A percentile compares a stretch with the other conserved stretches of the same genome.
Evolutionary conservation across 1,139 yeast genomes (phyloP).

Genomic region (Pichia sorboxylosa): DNA sequence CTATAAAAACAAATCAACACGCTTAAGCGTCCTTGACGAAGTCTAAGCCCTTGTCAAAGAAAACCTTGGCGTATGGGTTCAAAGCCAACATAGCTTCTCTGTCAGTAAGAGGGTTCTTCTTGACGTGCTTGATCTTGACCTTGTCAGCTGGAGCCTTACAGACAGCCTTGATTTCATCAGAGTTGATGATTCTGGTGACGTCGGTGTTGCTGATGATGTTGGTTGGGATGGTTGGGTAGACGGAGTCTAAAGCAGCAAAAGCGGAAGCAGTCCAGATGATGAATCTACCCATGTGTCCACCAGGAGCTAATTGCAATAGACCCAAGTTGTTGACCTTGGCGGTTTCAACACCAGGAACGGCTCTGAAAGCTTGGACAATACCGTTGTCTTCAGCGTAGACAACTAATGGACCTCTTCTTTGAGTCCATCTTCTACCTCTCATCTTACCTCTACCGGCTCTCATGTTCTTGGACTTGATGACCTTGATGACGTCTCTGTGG

Average conservation of each 20-base stretch:
- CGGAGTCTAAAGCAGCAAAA: slow-evolving; percentile 89
- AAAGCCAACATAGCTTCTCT: slow-evolving; percentile 95
- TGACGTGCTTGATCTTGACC: slow-evolving; percentile 90
- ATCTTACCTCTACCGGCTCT: slow-evolving; percentile 99
- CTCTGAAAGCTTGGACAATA: slow-evolving; percentile 96
- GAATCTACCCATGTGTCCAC: slow-evolving; percentile 99
- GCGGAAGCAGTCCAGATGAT: slow-evolving; percentile 99
- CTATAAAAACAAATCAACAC: too few relatives aligned
- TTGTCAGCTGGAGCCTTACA: slow-evolving; percentile 88
- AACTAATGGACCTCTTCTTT: slow-evolving; percentile 99
- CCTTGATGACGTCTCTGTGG: slow-evolving; percentile 96
- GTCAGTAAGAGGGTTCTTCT: slow-evolving; percentile 99
- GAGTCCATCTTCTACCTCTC: slow-evolving; percentile 99
- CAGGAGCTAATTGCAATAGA: slow-evolving; percentile 99
- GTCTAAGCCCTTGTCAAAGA: slow-evolving; percentile 83
- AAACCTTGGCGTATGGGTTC: slow-evolving; percentile 99
- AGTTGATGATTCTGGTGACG: slow-evolving; percentile 94
- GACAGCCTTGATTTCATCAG: slow-evolving; percentile 96
- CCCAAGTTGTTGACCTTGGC: slow-evolving; percentile 86
- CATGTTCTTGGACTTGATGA: slow-evolving; percentile 94
- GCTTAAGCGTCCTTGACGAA: slow-evolving; percentile 68
- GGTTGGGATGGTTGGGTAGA: slow-evolving; percentile 95
- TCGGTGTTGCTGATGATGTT: slow-evolving; percentile 94
- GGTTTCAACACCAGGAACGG: slow-evolving; percentile 99
- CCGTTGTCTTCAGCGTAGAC: slow-evolving; percentile 98